Conservation (phyloP, 805 yeast genomes). For the Debaryomyces hansenii region DNA sequence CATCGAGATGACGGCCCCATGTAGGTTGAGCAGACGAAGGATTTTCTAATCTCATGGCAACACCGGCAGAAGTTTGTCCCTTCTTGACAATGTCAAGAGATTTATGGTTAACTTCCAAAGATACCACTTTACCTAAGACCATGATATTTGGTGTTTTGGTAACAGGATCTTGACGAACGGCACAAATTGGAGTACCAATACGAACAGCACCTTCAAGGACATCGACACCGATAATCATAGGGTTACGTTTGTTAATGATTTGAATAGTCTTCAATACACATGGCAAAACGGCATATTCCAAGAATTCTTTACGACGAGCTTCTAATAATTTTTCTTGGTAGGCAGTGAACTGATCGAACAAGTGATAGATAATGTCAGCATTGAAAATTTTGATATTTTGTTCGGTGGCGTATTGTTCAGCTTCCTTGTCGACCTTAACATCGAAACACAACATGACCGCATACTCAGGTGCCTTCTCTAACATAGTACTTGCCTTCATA, state of each 20-base stretch:
- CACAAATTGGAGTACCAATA: slow-evolving; percentile 93
- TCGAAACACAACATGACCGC: slow-evolving; percentile 99
- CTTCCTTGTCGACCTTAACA: slow-evolving; percentile 95
- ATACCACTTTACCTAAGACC: slow-evolving; percentile 82
- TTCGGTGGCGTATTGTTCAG: slow-evolving; percentile 96
- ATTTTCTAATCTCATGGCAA: slow-evolving; percentile 94
- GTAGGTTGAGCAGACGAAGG: slow-evolving; percentile 92
- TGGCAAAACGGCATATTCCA: slow-evolving; percentile 91
- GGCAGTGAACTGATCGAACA: slow-evolving; percentile 91
- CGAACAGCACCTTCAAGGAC: slow-evolving; percentile 87
- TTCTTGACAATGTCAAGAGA: slow-evolving; percentile 76
- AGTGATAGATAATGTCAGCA: slow-evolving; percentile 95
- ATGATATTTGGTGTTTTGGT: slow-evolving; percentile 72
- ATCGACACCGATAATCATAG: slow-evolving; percentile 99
- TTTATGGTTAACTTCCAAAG: slow-evolving; percentile 96
- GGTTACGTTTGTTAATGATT: slow-evolving; percentile 96
- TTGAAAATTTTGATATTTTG: slow-evolving; percentile 89
- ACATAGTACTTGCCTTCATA: slow-evolving; percentile 95
- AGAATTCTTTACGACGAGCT: slow-evolving; percentile 83
- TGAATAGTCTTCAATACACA: slow-evolving; percentile 92
- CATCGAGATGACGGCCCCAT: slow-evolving; percentile 99
- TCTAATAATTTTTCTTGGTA: slow-evolving; percentile 88
- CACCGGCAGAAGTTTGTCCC: slow-evolving; percentile 97
- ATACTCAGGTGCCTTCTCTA: slow-evolving; percentile 91
- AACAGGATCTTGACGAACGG: slow-evolving; percentile 84